Evolutionary conservation across 352 stramenopile genomes (phyloP).

Genomic region (Peronospora belbahrii): DNA sequence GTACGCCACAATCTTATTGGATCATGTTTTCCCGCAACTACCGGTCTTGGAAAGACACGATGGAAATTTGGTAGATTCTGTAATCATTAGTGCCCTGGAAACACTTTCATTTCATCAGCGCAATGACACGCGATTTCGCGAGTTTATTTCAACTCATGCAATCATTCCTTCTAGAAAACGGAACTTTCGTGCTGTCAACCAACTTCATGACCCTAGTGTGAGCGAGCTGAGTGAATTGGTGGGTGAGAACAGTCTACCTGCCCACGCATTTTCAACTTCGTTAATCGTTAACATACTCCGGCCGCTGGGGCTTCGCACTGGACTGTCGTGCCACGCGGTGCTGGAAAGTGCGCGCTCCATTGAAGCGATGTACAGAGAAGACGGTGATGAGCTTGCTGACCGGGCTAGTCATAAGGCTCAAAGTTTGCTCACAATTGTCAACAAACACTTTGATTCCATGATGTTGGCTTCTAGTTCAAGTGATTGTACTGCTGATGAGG

Average conservation of each 20-base stretch:
- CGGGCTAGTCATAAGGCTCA: constrained; percentile 34
- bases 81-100: constrained; percentile 42
- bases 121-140: constrained; percentile 40
- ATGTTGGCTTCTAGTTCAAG: constrained; percentile 7
- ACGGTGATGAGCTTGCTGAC: constrained; percentile 7
- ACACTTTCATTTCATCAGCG: constrained; percentile 46
- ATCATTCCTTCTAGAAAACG: constrained; percentile 56
- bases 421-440: constrained; percentile 62
- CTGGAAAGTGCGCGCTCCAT: constrained; percentile 61
- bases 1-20: constrained; percentile 44
- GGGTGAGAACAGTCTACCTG: constrained; percentile 56
- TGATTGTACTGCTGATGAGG: constrained; percentile 6
- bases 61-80: constrained; percentile 33
- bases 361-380: constrained; percentile 37
- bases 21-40: constrained; percentile 55
- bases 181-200: constrained; percentile 35
- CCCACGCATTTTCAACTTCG: constrained; percentile 34
- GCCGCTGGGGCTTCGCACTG: constrained; percentile 45
- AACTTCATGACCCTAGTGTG: constrained; percentile 68
- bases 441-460: constrained; percentile 71
- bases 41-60: constrained; percentile 25
- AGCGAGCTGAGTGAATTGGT: constrained; percentile 57
- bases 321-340: constrained; percentile 60
- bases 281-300: constrained; percentile 47
- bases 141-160: constrained; percentile 27